Base-by-base conservation (phyloP, 805 yeast genomes). In the Dipodascus geniculatus region DNA sequence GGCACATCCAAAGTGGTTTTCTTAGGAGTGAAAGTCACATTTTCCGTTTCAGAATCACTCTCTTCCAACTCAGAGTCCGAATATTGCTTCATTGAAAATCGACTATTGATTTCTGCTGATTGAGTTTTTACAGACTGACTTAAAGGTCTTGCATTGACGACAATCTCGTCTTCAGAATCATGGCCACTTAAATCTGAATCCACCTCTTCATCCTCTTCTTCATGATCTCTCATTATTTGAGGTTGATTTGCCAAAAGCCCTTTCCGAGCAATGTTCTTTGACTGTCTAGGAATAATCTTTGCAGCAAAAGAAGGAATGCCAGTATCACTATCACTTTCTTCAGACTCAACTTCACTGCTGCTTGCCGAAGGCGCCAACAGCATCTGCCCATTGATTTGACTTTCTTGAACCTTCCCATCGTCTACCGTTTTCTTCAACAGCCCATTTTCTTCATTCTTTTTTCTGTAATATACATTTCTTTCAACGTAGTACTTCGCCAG, bases 391-490 rank as follows among this genome's bases (percentile, higher is more conserved):
- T 28, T 28, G 11, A 6, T 28, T 28, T 28, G 33, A 28, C 33
- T 28, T 11, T 28, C 33, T 28, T 28, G 9, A 6, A 6, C 33
- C 6, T 28, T 28, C 9, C 11, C 33, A 6, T 28, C 11, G 11
- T 6, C 11, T 6, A 6, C 33, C 11, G 6, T 28, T 11, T 28
- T 28, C 11, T 28, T 28, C 6, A 28, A 11, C 33, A 28, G 11
- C 9, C 33, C 33, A 28, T 28, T 28, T 6, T 28, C 33, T 28
- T 28, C 33, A 11, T 28, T 74, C 73, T 61, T 74, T 74, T 42
- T 72, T 73, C 53, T 71, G 75, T 54, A 74, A 62, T 79, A 80
- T 53, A 67, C 71, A 54, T 71, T 74, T 64, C 77, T 76, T 51
- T 68, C 71, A 23, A 56, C 65, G 55, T 75, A 77, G 64, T 79